A percentile compares a stretch with the other conserved stretches of the same genome.
These are phyloP conservation scores for Hamamelis virginiana DNA, from an alignment of 164 flowering plant genomes.

Conservation along the genomic window DNA sequence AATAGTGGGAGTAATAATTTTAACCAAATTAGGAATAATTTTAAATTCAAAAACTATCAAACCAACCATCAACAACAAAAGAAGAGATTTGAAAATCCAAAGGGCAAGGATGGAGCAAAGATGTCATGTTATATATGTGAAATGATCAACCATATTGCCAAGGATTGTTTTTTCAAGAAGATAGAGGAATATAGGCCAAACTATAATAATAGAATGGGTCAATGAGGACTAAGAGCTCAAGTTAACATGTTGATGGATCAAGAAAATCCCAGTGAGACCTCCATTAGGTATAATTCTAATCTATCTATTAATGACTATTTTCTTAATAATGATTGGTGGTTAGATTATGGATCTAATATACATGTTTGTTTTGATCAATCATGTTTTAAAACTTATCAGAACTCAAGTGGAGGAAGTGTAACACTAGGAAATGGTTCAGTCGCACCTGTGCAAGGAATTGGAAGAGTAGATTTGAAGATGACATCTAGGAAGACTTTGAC, in stretches of 20 bases:
- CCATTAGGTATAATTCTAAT: background rate
- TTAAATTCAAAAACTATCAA: no score
- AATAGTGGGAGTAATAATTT: no score
- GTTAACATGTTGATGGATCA: background rate
- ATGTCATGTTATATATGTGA: no score
- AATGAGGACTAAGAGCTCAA: background rate
- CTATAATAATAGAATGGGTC: no score
- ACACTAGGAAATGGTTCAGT: background rate
- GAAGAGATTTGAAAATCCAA: no score
- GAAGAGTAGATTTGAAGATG: slow-evolving; percentile 3
- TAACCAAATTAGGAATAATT: no score
- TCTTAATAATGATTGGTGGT: slow-evolving; percentile 1
- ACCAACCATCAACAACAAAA: no score
- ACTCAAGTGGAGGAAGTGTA: background rate
- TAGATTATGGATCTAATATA: slow-evolving; percentile 11
- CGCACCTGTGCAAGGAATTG: background rate
- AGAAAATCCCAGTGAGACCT: background rate
- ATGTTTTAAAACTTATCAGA: background rate
- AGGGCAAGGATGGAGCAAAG: no score
- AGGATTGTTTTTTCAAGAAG: no score
- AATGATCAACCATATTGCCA: background rate
- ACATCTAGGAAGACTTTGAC: background rate
- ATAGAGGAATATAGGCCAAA: no score
- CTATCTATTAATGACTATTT: background rate
- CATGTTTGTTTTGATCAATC: slow-evolving; percentile 3